Base-by-base conservation (phyloP, 1,139 yeast species). In the Protomyces gravidus region DNA sequence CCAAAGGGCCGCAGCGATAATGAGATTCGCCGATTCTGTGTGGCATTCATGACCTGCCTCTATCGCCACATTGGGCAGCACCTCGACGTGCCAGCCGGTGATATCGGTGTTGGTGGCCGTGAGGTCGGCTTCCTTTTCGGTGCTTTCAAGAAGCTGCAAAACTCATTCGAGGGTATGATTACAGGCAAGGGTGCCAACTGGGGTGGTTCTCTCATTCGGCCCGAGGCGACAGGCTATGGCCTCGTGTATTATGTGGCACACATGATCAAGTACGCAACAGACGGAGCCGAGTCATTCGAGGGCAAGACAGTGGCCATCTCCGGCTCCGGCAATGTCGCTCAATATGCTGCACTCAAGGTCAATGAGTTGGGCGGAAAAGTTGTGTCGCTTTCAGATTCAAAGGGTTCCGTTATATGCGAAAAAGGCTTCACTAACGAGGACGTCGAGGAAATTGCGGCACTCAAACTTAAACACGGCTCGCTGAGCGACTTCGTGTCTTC, bases 211-310 rank as follows among this genome's bases (percentile, higher is more conserved):
- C 82, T 90, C 74, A 89, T 92, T 77, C 87, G 98, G 78, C 96
- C 97, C 67, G 98, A 92, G 82, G 98, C 98, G 67, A 92, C 98
- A 65, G 98, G 98, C 76, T 92, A 84, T 80, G 98, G 98, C 77
- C 80, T 87, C 64, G 95, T 92, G 67, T 92, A 92, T 84, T 90
- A 88, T 78, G 95, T 90, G 68, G 96, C 89, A 78, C 89, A 90
- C 78, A 92, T 90, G 97, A 89, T 92, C 76, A 94, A 89, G 78
- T 85, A 84, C 75, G 96, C 96, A 65, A 79, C 95, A 65, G 75
- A 80, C 67, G 96, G 96, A 74, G 83, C 85, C 76, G 96, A 89
- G 78, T 73, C 89, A 63, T 86, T 92, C 78, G 75, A 80, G 68
- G 97, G 96, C 75, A 92, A 92, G 82, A 83, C 86, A 72, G 97